Conservation (phyloP, 2,329 filamentous ascomycete species). For the Penicillium sumatraense region DNA sequence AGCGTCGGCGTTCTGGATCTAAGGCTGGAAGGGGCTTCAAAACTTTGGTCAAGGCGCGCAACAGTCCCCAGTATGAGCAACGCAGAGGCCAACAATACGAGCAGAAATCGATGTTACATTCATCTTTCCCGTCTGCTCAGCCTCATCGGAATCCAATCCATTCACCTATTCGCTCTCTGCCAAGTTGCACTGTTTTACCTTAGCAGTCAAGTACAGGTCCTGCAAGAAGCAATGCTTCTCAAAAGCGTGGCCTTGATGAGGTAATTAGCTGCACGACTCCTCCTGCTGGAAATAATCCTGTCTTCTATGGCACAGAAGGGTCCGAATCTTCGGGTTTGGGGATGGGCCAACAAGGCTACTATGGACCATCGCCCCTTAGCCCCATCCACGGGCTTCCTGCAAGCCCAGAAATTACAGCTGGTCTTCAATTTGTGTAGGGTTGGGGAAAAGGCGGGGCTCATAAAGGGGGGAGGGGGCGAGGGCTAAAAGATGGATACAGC, state of each 20-base stretch:
- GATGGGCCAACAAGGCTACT: conserved; percentile 21
- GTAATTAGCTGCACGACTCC: conserved; percentile 35
- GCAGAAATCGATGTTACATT: conserved; percentile 10
- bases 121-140: background rate
- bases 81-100: conserved; percentile 24
- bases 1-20: conserved; percentile 47
- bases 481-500: background rate
- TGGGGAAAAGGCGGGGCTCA: conserved; percentile 1
- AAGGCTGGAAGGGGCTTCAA: conserved; percentile 47
- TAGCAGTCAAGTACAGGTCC: background rate
- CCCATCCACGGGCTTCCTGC: conserved; percentile 21
- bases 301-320: conserved; percentile 35
- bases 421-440: conserved; percentile 25
- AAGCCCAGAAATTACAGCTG: conserved; percentile 19
- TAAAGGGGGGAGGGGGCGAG: conserved; percentile 6
- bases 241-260: conserved; percentile 17
- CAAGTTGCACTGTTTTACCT: background rate
- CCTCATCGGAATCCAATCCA: background rate
- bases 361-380: conserved; percentile 14
- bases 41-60: conserved; percentile 37
- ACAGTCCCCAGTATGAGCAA: conserved; percentile 29
- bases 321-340: conserved; percentile 22
- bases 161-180: background rate
- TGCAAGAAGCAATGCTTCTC: background rate
- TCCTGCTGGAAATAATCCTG: conserved; percentile 24